These are phyloP conservation scores for Magnaporthiopsis poae DNA, from an alignment of 2,329 filamentous ascomycete species.

Conservation along the genomic window DNA sequence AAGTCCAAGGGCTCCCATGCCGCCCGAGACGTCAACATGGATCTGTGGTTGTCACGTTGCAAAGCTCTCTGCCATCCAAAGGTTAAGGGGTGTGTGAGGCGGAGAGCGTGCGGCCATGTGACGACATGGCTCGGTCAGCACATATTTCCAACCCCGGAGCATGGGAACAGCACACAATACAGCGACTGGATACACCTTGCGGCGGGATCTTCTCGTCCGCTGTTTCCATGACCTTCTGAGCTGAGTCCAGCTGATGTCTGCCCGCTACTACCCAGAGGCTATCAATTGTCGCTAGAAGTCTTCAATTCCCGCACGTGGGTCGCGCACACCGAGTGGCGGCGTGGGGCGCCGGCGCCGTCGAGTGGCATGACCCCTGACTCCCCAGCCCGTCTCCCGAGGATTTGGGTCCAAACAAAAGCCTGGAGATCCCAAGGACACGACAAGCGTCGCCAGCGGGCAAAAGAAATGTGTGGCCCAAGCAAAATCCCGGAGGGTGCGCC, in stretches of 20 bases:
- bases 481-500: background rate
- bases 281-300: background rate
- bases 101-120: background rate
- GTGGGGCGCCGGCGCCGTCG: too few relatives aligned
- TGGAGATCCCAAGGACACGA: too few relatives aligned
- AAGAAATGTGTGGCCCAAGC: background rate
- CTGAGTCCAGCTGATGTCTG: background rate
- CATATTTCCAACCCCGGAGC: too few relatives aligned
- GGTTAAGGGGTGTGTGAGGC: background rate
- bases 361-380: background rate
- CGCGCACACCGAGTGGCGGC: background rate
- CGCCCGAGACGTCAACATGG: background rate
- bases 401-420: background rate
- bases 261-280: background rate
- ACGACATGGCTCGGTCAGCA: background rate
- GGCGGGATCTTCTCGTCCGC: background rate
- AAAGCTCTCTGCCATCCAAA: background rate
- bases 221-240: background rate
- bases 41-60: background rate
- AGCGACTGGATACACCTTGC: too few relatives aligned
- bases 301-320: background rate
- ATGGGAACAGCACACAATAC: background rate
- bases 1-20: background rate
- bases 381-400: background rate
- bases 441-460: background rate